These are phyloP conservation scores for Phycomyces nitens DNA, from an alignment of 192 early-diverging fungal species.

Conservation along the genomic window DNA sequence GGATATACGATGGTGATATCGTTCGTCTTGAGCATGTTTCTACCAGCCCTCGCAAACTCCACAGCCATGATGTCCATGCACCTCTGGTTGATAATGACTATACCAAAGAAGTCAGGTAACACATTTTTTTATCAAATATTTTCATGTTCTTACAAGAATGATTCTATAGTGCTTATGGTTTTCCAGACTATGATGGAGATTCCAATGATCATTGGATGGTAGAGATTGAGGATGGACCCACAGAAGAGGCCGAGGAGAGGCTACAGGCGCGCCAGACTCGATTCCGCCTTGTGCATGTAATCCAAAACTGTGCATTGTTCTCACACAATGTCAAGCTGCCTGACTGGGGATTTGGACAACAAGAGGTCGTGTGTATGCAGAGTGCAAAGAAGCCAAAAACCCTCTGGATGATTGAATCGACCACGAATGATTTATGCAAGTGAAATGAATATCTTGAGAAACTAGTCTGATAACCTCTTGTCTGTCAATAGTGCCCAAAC, in stretches of 20 bases:
- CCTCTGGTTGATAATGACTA: slow-evolving; percentile 69
- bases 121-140: background rate
- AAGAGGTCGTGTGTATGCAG: slow-evolving; percentile 93
- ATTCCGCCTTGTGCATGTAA: slow-evolving; percentile 73
- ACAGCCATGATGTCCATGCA: slow-evolving; percentile 67
- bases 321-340: slow-evolving; percentile 80
- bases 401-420: slow-evolving; percentile 78
- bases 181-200: slow-evolving; percentile 73
- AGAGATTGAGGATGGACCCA: slow-evolving; percentile 64
- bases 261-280: slow-evolving; percentile 61
- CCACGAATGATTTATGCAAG: slow-evolving; percentile 42
- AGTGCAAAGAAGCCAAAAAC: slow-evolving; percentile 64
- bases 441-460: background rate
- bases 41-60: slow-evolving; percentile 60
- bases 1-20: slow-evolving; percentile 66
- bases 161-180: slow-evolving; percentile 59
- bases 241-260: slow-evolving; percentile 44
- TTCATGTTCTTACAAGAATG: background rate
- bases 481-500: slow-evolving; percentile 60
- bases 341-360: slow-evolving; percentile 89
- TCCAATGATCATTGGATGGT: slow-evolving; percentile 91
- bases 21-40: slow-evolving; percentile 70
- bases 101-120: slow-evolving; percentile 66
- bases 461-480: no score
- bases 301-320: slow-evolving; percentile 78